Base-by-base conservation (phyloP, 2,329 filamentous ascomycete genomes). In the Torrubiella hemipterigena region DNA sequence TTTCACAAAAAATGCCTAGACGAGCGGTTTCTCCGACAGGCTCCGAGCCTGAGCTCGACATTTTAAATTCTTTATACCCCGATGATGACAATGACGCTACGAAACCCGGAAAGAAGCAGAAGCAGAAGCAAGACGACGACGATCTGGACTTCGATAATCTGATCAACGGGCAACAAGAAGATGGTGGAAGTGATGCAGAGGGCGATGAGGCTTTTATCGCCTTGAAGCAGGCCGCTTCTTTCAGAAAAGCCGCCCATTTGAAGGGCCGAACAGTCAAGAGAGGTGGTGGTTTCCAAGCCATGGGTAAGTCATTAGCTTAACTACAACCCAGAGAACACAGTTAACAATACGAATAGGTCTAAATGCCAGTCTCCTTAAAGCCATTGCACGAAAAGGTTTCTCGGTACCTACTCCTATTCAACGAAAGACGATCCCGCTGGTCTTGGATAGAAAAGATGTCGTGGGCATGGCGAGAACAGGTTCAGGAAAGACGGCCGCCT, bases 381-480 rank as follows among this genome's bases (percentile, higher is more conserved):
- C 91, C 3, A 96, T 98, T 42, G 73, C 82, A 10, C 73, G 83
- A 45, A 98, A 96, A 59, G 93, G 91, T 12, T 98, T 95, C 58
- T 85, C 81, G 1, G 84, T 96, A 3, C 93, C 93, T 4, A 98
- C 91, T 0, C 91, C 91, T 0, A 98, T 98, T 55, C 91, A 98
- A 62, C 76, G 91, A 44, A 96, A 96, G 58, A 84, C 91, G 3
- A 94, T 98, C 29, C 93, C 91, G 4, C 65, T 96, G 33, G 76
- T 98, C 33, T 66, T 96, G 44, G 82, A 93, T 38, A 74, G 81
- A 32, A 83, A 86, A 58, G 91, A 98, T 67, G 83, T 96, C n/a
- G 89, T 98, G 16, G 93, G 87, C 42, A 98, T 98, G 91, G 91
- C 91, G 7, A 72, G 93, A 42, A 98, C 93, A n/a, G 91, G 91